Conservation (phyloP, 2,329 filamentous ascomycete species). For the Colletotrichum sansevieriae region DNA sequence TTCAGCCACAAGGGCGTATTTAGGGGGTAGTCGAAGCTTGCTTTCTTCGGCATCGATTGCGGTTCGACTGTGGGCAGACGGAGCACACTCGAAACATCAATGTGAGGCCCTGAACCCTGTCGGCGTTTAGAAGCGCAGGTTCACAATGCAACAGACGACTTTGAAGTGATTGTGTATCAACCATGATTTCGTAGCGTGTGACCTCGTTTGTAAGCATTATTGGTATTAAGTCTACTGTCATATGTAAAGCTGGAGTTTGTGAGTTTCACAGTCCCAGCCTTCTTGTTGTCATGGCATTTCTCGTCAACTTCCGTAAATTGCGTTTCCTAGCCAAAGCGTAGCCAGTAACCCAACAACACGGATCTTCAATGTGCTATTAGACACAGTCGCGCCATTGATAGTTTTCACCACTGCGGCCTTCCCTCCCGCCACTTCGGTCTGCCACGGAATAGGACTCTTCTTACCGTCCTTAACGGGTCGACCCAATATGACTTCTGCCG, state of each 20-base stretch:
- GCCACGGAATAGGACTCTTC: constrained; percentile 32
- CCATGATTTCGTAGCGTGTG: constrained; percentile 9
- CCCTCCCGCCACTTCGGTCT: constrained; percentile 12
- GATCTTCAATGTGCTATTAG: constrained; percentile 5
- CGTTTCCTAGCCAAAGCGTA: constrained; percentile 39
- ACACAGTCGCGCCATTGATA: constrained; percentile 3
- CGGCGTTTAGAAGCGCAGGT: constrained; percentile 8
- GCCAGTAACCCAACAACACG: constrained; percentile 31
- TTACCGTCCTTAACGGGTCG: constrained; percentile 32
- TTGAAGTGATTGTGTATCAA: constrained; percentile 4
- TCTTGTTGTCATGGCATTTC: constrained; percentile 7
- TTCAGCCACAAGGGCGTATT: no score
- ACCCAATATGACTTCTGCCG: constrained; percentile 16
- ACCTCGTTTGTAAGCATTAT: constrained; percentile 19
- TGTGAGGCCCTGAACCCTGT: constrained; percentile 19
- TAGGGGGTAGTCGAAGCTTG: constrained; percentile 17
- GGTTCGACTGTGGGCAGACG: constrained; percentile 18
- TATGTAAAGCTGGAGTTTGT: background rate
- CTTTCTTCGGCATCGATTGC: constrained; percentile 5
- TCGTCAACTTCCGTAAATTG: constrained; percentile 35
- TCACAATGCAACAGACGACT: constrained; percentile 3
- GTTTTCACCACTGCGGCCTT: constrained; percentile 1
- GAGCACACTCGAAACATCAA: constrained; percentile 32
- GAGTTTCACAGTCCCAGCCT: background rate
- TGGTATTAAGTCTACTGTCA: constrained; percentile 15